Evolutionary conservation across 768 basidiomycete genomes (phyloP), one percentile per base, ranked within the genome.

Genomic region (Suillus weaverae): DNA sequence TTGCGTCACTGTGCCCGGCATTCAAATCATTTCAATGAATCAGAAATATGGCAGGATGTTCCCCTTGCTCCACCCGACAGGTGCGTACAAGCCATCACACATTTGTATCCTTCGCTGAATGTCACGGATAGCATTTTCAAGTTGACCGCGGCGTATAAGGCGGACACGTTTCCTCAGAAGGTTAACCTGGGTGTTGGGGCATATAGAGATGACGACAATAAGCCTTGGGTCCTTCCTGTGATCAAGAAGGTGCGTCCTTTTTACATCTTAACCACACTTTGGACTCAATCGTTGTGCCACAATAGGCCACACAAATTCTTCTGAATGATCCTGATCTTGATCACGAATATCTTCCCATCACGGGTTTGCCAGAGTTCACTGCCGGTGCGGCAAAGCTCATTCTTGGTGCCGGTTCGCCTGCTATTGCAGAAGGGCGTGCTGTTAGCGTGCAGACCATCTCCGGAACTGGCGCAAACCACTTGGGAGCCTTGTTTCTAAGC

Each of bases 401-500:
- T 51, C 82, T 97, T 46, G 93, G 94, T 7, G 41, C 81, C n/a
- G 80, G 87, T 55, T 91, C 91, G 18, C 80, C 83, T 61, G 91
- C 89, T 16, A 79, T 98, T 66, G 78, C 82, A 68, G 90, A 93
- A 66, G 82, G 81, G 36, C 86, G 94, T 60, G 89, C 89, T 38
- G 83, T 86, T 46, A 91, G 89, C 74, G 91, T 91, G 55, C 96
- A 99, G 80, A 96, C 96, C 16, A 92, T 97, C 69, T 97, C 94
- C 16, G 96, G 96, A 33, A 99, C 96, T 2, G 96, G 96, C 59
- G 96, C 96, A 57, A 96, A 97, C 80, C 95, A 97, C 77, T 85
- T 97, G 56, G 96, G 89, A 32, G 95, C 89, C 3, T 79, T 95
- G 61, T 97, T 97, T 83, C 78, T 98, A 68, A 87, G 89, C 66